Evolutionary conservation across 2,329 filamentous ascomycete genomes (phyloP), one percentile per base, ranked within the genome.

Genomic region (Tolypocladium amazonense): DNA sequence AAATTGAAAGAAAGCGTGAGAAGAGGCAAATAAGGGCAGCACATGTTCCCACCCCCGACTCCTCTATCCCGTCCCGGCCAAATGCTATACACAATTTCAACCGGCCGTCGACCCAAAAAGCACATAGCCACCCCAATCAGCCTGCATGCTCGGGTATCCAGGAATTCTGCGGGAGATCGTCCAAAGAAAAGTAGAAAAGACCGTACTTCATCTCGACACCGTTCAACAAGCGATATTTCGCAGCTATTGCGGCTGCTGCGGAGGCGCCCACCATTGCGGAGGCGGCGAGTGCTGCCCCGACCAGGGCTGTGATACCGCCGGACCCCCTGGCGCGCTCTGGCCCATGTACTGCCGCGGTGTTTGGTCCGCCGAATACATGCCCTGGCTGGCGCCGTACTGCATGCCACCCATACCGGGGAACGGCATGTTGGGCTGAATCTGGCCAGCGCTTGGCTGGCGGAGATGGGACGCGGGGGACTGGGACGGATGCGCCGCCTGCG

Each of bases 291-390:
- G 85, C 66, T 88, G 85, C 43, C 83, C 76, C 8, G 77, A 77
- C 80, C 80, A 85, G 4, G 75, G 70, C 62, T 84, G 82, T 2
- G 79, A 77, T 27, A 79, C 79, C 7, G 79, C 75, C 14, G 81
- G 80, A 8, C 75, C 73, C 4, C 73, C 74, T 4, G 85, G 72
- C 66, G 80, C 73, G 72, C 81, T 75, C 73, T 86, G 79, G 67
- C 88, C 85, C 83, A 91, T 82, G 75, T 88, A 88, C 68, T 86
- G 82, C 58, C 85, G 78, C 4, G 83, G 81, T 1, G 83, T 85
- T 72, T 86, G 84, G 55, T 88, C 85, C 35, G 83, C 74, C 23
- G 82, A 75, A 65, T 86, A 86, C 67, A 87, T 82, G 57, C 78
- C 79, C 65, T 85, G 82, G 9, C 79, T 76, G 33, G 80, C 76